These are phyloP conservation scores for Ceratocystis cacaofunesta DNA, from an alignment of 2,329 filamentous ascomycete species.

Conservation along the genomic window DNA sequence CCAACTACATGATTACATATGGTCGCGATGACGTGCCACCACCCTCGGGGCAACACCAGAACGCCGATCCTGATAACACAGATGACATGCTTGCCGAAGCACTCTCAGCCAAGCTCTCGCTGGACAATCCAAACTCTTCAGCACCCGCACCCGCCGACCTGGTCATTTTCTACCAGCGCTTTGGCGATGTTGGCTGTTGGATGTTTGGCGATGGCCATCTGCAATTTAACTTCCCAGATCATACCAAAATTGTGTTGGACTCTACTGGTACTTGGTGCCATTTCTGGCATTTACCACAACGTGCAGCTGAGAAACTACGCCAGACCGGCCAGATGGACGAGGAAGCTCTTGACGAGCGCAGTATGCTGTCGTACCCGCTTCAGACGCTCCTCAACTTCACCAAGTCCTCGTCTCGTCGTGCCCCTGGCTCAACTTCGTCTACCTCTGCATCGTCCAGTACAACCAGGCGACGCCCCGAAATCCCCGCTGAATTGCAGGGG, in stretches of 20 bases:
- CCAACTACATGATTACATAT: constrained; percentile 60
- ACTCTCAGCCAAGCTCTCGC: constrained; percentile 10
- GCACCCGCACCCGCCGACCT: constrained; percentile 33
- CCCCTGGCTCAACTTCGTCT: not conserved
- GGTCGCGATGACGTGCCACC: constrained; percentile 49
- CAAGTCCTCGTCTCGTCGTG: constrained; percentile 30
- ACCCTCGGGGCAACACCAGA: constrained; percentile 19
- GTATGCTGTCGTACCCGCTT: constrained; percentile 55
- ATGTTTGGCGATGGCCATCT: constrained; percentile 66
- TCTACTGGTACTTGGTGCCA: constrained; percentile 60
- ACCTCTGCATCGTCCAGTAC: constrained; percentile 30
- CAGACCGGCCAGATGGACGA: constrained; percentile 52
- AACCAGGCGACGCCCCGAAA: constrained; percentile 41
- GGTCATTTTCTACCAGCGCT: constrained; percentile 68
- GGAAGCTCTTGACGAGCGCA: constrained; percentile 54
- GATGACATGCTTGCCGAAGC: constrained; percentile 12
- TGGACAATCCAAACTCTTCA: constrained; percentile 5
- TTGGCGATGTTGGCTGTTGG: constrained; percentile 70
- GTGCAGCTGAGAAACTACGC: constrained; percentile 51
- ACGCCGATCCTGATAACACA: constrained; percentile 6
- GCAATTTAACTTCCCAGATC: constrained; percentile 75
- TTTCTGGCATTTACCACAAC: constrained; percentile 61
- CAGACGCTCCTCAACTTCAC: constrained; percentile 60
- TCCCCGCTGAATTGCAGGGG: constrained; percentile 43
- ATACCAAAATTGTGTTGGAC: constrained; percentile 71